phyloP scores from a whole-genome alignment of 2,329 filamentous ascomycete species.

The Diplodia mutila region DNA sequence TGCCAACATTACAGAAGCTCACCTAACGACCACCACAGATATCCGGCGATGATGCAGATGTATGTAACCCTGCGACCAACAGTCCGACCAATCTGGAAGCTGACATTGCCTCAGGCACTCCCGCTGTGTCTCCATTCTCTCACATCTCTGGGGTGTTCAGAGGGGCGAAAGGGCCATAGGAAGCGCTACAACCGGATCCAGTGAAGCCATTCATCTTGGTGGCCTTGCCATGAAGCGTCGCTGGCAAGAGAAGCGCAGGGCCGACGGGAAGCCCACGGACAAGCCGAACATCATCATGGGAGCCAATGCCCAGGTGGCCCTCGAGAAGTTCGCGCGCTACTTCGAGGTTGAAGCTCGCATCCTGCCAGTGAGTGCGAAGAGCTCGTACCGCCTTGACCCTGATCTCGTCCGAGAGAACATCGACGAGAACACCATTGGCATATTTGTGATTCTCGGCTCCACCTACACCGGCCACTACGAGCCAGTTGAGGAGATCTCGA shows the following conservation, averaged over 20 bases:
- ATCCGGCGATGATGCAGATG: conserved; percentile 44
- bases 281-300: conserved; percentile 77
- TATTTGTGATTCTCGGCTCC: conserved; percentile 72
- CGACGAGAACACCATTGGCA: conserved; percentile 77
- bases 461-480: conserved; percentile 78
- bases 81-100: conserved; percentile 35
- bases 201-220: conserved; percentile 71
- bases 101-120: conserved; percentile 56
- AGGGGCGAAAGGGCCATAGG: conserved; percentile 68
- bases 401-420: conserved; percentile 67
- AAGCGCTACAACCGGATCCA: conserved; percentile 71
- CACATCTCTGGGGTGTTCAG: conserved; percentile 66
- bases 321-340: conserved; percentile 74
- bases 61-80: conserved; percentile 50
- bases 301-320: conserved; percentile 71
- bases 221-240: conserved; percentile 75
- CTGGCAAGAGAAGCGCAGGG: conserved; percentile 67
- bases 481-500: conserved; percentile 68
- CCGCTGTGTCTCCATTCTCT: conserved; percentile 70
- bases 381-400: conserved; percentile 65
- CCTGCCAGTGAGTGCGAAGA: conserved; percentile 64
- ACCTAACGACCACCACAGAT: not conserved
- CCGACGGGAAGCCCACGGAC: conserved; percentile 63
- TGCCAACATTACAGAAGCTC: not conserved
- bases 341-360: conserved; percentile 73